Percentiles rank a stretch among this genome's conserved stretches.
phyloP scores from a whole-genome alignment of 352 stramenopile genomes.

The Globisporangium irregulare region DNA sequence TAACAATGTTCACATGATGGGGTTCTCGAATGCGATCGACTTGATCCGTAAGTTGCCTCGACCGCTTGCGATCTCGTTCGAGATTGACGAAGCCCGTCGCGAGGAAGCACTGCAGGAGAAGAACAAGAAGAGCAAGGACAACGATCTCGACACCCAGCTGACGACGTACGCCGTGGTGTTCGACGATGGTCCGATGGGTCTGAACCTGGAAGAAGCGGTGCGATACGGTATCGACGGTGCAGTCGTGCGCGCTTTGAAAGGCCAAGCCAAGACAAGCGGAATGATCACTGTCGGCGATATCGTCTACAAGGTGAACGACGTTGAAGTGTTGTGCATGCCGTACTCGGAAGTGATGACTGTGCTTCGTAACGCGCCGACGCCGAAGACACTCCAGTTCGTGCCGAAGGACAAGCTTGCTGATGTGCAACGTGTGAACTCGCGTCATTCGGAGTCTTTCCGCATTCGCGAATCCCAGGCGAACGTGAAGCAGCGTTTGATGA shows the following conservation, averaged over 20 bases:
- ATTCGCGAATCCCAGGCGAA: slow-evolving; percentile 59
- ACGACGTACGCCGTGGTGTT: slow-evolving; percentile 86
- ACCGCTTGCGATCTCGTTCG: slow-evolving; percentile 78
- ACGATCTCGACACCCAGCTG: slow-evolving; percentile 69
- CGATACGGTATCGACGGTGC: slow-evolving; percentile 82
- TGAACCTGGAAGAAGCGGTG: slow-evolving; percentile 83
- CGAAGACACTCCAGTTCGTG: slow-evolving; percentile 83
- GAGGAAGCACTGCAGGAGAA: slow-evolving; percentile 60
- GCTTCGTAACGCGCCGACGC: slow-evolving; percentile 56
- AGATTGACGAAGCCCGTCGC: slow-evolving; percentile 66
- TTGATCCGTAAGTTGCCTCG: slow-evolving; percentile 81
- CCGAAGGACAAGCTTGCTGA: slow-evolving; percentile 83
- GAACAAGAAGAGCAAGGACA: slow-evolving; percentile 44
- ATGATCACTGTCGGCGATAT: slow-evolving; percentile 85
- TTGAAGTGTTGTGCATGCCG: slow-evolving; percentile 79
- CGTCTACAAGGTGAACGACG: slow-evolving; percentile 86
- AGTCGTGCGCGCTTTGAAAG: slow-evolving; percentile 77
- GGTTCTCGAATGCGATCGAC: slow-evolving; percentile 81
- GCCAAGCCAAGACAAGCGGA: slow-evolving; percentile 77
- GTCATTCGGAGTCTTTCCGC: slow-evolving; percentile 73
- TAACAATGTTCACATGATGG: slow-evolving; percentile 70
- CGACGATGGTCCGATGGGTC: slow-evolving; percentile 77
- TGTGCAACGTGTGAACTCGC: slow-evolving; percentile 80
- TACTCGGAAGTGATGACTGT: slow-evolving; percentile 85
- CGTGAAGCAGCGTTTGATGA: slow-evolving; percentile 70